A percentile compares a stretch with the other conserved stretches of the same genome.
phyloP scores from a whole-genome alignment of 176 grass and related monocot species.

The Carex littledalei region DNA sequence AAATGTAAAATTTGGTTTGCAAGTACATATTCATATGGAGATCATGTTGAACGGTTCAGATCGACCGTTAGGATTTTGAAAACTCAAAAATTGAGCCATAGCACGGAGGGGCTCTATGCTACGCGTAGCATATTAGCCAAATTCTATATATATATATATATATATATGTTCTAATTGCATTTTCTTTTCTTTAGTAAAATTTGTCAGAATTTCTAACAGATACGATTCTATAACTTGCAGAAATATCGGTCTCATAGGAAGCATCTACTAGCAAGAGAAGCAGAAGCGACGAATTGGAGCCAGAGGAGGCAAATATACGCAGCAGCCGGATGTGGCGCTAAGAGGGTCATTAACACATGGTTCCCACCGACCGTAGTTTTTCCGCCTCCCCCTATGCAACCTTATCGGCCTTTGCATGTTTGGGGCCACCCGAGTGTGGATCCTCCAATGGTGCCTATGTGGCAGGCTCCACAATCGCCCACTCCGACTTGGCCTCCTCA shows the following conservation, averaged over 20 bases:
- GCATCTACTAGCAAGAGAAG: slow-evolving; percentile 64
- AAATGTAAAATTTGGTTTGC: too few relatives aligned
- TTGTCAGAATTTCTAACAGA: not conserved
- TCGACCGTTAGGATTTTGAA: too few relatives aligned
- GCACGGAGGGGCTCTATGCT: too few relatives aligned
- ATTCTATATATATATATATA: too few relatives aligned
- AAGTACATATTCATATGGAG: too few relatives aligned
- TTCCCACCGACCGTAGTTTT: slow-evolving; percentile 56
- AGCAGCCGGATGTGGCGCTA: slow-evolving; percentile 9
- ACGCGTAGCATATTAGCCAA: too few relatives aligned
- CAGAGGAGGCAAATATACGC: slow-evolving; percentile 49
- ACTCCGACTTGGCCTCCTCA: slow-evolving; percentile 34
- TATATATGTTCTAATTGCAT: not conserved
- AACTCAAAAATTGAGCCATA: too few relatives aligned
- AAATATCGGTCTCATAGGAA: slow-evolving; percentile 91
- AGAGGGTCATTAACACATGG: slow-evolving; percentile 53
- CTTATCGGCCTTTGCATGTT: slow-evolving; percentile 51
- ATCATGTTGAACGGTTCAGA: too few relatives aligned
- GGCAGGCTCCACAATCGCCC: slow-evolving; percentile 29
- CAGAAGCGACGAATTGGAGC: slow-evolving; percentile 62
- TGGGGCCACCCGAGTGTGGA: slow-evolving; percentile 62
- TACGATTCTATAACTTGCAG: slow-evolving; percentile 26
- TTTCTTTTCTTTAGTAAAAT: not conserved
- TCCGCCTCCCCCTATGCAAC: slow-evolving; percentile 23
- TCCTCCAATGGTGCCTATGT: slow-evolving; percentile 38